A percentile compares a stretch with the other conserved stretches of the same genome.
phyloP scores from a whole-genome alignment of 805 yeast genomes.

The Candida sphagnicola region DNA sequence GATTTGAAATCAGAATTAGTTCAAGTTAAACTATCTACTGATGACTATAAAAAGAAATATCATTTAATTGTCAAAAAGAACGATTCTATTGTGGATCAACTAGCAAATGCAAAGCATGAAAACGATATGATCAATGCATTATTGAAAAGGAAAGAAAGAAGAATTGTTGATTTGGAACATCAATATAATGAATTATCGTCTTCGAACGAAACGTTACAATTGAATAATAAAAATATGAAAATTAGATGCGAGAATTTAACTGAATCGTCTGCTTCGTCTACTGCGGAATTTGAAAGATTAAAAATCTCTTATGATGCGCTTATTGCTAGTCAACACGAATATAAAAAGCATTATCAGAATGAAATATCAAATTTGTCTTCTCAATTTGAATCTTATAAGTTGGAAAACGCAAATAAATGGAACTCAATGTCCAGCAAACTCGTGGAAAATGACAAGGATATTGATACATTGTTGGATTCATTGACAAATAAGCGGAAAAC shows the following conservation, averaged over 20 bases:
- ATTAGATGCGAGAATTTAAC: slow-evolving; percentile 46
- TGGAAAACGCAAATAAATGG: slow-evolving; percentile 30
- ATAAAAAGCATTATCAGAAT: slow-evolving; percentile 43
- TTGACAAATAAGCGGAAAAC: slow-evolving; percentile 44
- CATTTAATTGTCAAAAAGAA: slow-evolving; percentile 45
- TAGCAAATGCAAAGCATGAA: slow-evolving; percentile 71
- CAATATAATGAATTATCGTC: slow-evolving; percentile 47
- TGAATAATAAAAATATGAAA: slow-evolving; percentile 48
- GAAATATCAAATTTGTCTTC: slow-evolving; percentile 38
- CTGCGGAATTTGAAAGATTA: slow-evolving; percentile 52
- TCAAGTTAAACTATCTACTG: slow-evolving; percentile 31
- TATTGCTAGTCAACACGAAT: slow-evolving; percentile 47
- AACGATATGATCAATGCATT: slow-evolving; percentile 69
- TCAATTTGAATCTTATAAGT: slow-evolving; percentile 34
- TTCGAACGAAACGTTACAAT: slow-evolving; percentile 44
- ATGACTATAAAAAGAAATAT: slow-evolving; percentile 52
- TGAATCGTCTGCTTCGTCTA: slow-evolving; percentile 39
- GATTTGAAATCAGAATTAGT: slow-evolving; percentile 43
- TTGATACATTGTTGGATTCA: slow-evolving; percentile 46
- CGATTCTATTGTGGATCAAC: slow-evolving; percentile 55
- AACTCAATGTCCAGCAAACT: slow-evolving; percentile 34
- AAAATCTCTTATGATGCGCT: slow-evolving; percentile 58
- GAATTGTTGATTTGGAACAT: slow-evolving; percentile 62
- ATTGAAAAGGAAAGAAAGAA: slow-evolving; percentile 65
- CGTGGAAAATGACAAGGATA: slow-evolving; percentile 44